phyloP scores from a whole-genome alignment of 106 monocot genomes.

The Posidonia australis region DNA sequence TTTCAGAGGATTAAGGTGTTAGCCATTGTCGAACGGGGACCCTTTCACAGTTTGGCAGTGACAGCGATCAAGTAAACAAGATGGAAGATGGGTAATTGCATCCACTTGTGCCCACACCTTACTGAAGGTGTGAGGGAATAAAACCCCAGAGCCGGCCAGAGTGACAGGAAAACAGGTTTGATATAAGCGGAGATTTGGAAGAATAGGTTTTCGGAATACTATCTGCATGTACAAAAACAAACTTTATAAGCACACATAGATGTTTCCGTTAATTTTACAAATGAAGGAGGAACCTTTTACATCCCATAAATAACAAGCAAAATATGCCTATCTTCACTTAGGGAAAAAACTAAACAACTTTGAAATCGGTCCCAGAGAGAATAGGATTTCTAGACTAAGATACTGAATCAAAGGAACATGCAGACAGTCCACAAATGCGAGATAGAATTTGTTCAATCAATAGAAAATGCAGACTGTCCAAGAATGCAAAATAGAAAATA shows the following conservation, averaged over 20 bases:
- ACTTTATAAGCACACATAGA: background rate
- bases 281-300: no score
- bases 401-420: no score
- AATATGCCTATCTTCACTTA: no score
- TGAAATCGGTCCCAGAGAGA: no score
- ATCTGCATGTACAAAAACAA: background rate
- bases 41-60: conserved; percentile 2
- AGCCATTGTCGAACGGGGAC: conserved; percentile 25
- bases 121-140: conserved; percentile 62
- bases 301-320: no score
- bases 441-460: no score
- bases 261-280: background rate
- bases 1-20: background rate
- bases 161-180: conserved; percentile 33
- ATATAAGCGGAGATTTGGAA: conserved; percentile 12
- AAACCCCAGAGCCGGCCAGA: conserved; percentile 55
- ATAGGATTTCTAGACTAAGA: no score
- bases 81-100: background rate
- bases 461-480: no score
- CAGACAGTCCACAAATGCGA: no score
- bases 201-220: conserved; percentile 24
- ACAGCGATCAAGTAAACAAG: background rate
- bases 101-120: conserved; percentile 69
- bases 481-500: no score
- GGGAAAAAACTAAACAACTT: no score